Conservation (phyloP, 495 filamentous ascomycete species). For the Friedmanniomyces simplex region DNA sequence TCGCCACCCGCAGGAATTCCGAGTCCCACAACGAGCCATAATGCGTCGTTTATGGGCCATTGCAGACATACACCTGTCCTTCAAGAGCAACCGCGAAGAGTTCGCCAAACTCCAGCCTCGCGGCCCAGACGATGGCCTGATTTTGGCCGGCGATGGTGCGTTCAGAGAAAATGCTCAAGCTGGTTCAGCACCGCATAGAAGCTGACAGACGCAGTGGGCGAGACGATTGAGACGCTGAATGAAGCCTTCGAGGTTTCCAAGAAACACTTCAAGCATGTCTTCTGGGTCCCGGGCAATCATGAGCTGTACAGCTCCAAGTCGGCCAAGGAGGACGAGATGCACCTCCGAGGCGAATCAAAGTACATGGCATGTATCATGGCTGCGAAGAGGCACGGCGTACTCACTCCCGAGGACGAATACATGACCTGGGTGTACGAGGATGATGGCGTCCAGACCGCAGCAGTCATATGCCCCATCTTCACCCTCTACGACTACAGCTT, state of each 20-base stretch:
- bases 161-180: not conserved
- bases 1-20: not conserved
- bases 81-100: constrained; percentile 30
- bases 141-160: constrained; percentile 29
- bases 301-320: constrained; percentile 31
- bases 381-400: constrained; percentile 28
- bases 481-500: constrained; percentile 36
- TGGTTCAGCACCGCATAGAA: too few relatives aligned
- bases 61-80: constrained; percentile 31
- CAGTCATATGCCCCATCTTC: constrained; percentile 32
- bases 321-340: constrained; percentile 20
- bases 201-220: constrained; percentile 24
- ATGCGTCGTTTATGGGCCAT: constrained; percentile 28
- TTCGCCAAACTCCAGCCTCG: constrained; percentile 23
- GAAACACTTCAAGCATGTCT: constrained; percentile 29
- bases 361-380: constrained; percentile 30
- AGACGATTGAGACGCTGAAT: constrained; percentile 27
- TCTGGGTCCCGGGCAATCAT: constrained; percentile 34
- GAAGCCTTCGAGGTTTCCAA: constrained; percentile 29
- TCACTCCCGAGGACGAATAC: constrained; percentile 33
- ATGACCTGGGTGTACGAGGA: constrained; percentile 31
- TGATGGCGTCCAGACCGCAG: constrained; percentile 18
- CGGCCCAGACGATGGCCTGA: constrained; percentile 29
- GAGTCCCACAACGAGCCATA: not conserved
- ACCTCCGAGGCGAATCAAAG: constrained; percentile 29